phyloP scores from a whole-genome alignment of 1,284 basidiomycete species.

The Moesziomyces globuligerus region DNA sequence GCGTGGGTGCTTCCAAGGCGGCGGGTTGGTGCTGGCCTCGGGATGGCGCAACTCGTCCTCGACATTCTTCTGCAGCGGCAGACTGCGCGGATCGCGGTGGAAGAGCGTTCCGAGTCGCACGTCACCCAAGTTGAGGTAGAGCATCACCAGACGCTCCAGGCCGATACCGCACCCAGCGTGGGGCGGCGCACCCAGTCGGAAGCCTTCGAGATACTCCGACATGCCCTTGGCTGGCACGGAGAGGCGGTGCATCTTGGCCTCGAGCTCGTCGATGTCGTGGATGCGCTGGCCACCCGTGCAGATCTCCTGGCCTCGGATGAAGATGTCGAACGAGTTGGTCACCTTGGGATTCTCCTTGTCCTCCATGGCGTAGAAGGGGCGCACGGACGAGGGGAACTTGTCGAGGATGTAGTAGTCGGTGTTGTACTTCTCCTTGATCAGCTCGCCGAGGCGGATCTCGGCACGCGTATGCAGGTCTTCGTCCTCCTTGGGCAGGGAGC shows the following conservation, averaged over 20 bases:
- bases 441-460: conserved; percentile 87
- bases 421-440: conserved; percentile 90
- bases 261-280: conserved; percentile 58
- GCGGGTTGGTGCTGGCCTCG: conserved; percentile 60
- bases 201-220: conserved; percentile 65
- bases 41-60: conserved; percentile 56
- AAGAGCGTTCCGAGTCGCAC: conserved; percentile 64
- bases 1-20: conserved; percentile 52
- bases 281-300: conserved; percentile 67
- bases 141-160: conserved; percentile 64
- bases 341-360: conserved; percentile 70
- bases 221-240: conserved; percentile 57
- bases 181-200: conserved; percentile 63
- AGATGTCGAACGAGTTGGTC: conserved; percentile 65
- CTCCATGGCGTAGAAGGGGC: conserved; percentile 83
- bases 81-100: conserved; percentile 63
- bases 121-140: conserved; percentile 65
- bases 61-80: conserved; percentile 43
- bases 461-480: conserved; percentile 78
- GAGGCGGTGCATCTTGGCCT: conserved; percentile 53
- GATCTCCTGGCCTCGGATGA: conserved; percentile 66
- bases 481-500: conserved; percentile 53
- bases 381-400: conserved; percentile 75
- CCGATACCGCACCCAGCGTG: conserved; percentile 67
- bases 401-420: conserved; percentile 75